A percentile compares a stretch with the other conserved stretches of the same genome.
Conservation (phyloP, 75 land plant species). For the Sequoia sempervirens region DNA sequence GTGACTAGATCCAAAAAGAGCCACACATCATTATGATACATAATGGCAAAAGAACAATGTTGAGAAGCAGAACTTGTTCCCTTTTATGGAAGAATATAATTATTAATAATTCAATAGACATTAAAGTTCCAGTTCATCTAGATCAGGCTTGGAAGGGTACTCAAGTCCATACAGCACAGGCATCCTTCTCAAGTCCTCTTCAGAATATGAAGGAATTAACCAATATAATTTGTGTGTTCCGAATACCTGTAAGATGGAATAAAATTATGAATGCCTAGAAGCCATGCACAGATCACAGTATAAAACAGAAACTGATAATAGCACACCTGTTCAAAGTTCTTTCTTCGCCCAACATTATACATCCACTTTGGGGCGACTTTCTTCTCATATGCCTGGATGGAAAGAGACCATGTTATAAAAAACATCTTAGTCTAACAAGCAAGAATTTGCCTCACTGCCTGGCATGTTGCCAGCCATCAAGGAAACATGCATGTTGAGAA, state of each 20-base stretch:
- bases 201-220: conserved; percentile 42
- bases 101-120: conserved; percentile 22
- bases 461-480: conserved; percentile 1
- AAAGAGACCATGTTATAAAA: background rate
- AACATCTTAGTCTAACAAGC: background rate
- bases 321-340: conserved; percentile 83
- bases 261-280: background rate
- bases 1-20: background rate
- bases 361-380: conserved; percentile 80
- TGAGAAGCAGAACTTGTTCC: background rate
- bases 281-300: background rate
- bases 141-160: conserved; percentile 27
- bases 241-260: conserved; percentile 27
- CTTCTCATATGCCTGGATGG: conserved; percentile 84
- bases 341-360: conserved; percentile 77
- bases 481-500: conserved; percentile 1
- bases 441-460: background rate
- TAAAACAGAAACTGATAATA: background rate
- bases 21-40: background rate
- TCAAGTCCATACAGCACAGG: conserved; percentile 43
- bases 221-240: conserved; percentile 38
- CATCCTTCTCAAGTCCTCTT: conserved; percentile 46
- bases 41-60: background rate
- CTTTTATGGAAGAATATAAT: conserved; percentile 20
- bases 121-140: conserved; percentile 16